Evolutionary conservation across 495 filamentous ascomycete species (phyloP).

Genomic region (Extremus antarcticus): DNA sequence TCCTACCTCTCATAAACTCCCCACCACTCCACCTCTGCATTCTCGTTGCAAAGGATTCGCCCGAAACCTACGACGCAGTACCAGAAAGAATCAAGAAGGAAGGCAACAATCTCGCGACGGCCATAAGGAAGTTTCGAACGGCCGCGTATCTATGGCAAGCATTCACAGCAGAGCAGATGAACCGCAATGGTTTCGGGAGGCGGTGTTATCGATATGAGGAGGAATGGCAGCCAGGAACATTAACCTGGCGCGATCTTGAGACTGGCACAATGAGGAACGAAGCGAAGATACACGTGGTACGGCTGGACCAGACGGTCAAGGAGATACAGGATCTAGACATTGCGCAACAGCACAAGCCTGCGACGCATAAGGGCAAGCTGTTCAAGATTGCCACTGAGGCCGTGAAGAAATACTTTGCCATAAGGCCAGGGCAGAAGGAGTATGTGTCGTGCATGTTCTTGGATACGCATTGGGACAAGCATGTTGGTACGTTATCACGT

Average conservation of each 20-base stretch:
- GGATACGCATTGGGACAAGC: slow-evolving; percentile 78
- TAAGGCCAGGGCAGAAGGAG: slow-evolving; percentile 61
- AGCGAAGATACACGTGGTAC: slow-evolving; percentile 74
- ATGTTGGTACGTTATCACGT: slow-evolving; percentile 37
- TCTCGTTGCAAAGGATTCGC: slow-evolving; percentile 75
- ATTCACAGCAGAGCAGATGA: slow-evolving; percentile 92
- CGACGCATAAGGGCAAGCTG: slow-evolving; percentile 56
- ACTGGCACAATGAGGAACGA: slow-evolving; percentile 70
- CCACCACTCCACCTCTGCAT: slow-evolving; percentile 81
- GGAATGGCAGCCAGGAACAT: slow-evolving; percentile 74
- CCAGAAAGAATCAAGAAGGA: slow-evolving; percentile 64
- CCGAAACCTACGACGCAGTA: slow-evolving; percentile 71
- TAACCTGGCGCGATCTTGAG: slow-evolving; percentile 58
- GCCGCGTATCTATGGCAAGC: slow-evolving; percentile 92
- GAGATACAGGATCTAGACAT: slow-evolving; percentile 68
- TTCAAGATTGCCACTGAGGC: slow-evolving; percentile 67
- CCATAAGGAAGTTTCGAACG: slow-evolving; percentile 78
- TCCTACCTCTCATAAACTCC: slow-evolving; percentile 61
- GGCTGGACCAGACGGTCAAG: slow-evolving; percentile 68
- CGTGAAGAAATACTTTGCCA: slow-evolving; percentile 61
- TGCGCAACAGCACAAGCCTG: slow-evolving; percentile 68
- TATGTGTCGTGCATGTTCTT: slow-evolving; percentile 77
- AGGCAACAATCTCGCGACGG: slow-evolving; percentile 67
- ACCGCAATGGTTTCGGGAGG: slow-evolving; percentile 69
- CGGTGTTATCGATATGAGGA: slow-evolving; percentile 84